Evolutionary conservation across 176 grass and related monocot species (phyloP).

Genomic region (Musa schizocarpa): DNA sequence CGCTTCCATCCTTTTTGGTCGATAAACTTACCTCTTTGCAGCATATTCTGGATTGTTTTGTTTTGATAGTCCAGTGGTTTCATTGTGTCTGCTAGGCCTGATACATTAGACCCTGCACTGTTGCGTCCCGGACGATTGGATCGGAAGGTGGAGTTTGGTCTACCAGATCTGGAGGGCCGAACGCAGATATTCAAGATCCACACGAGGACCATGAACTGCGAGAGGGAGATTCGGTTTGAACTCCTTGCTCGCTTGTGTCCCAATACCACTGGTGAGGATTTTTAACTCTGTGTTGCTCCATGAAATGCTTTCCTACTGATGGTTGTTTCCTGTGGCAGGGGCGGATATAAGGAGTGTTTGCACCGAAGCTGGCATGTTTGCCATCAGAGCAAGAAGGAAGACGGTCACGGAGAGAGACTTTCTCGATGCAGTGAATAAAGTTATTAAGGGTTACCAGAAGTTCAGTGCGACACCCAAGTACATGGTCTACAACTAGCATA

Average conservation of each 20-base stretch:
- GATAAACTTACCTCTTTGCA: no score
- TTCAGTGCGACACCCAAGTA: conserved; percentile 88
- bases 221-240: conserved; percentile 80
- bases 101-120: conserved; percentile 77
- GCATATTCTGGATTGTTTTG: no score
- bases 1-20: no score
- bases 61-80: no score
- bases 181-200: conserved; percentile 98
- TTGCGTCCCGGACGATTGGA: conserved; percentile 83
- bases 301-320: no score
- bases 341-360: conserved; percentile 88
- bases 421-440: conserved; percentile 83
- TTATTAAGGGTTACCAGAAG: conserved; percentile 90
- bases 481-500: conserved; percentile 71
- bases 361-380: conserved; percentile 89
- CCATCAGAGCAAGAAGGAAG: conserved; percentile 76
- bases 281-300: no score
- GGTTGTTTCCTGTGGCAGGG: conserved; percentile 19
- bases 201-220: conserved; percentile 81
- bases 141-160: conserved; percentile 79
- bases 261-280: conserved; percentile 62
- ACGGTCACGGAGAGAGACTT: conserved; percentile 91
- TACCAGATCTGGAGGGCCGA: conserved; percentile 77
- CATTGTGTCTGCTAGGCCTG: conserved; percentile 45
- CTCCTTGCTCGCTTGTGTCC: conserved; percentile 88